Evolutionary conservation across 2,329 filamentous ascomycete species (phyloP).

Genomic region (Grosmannia penicillata): DNA sequence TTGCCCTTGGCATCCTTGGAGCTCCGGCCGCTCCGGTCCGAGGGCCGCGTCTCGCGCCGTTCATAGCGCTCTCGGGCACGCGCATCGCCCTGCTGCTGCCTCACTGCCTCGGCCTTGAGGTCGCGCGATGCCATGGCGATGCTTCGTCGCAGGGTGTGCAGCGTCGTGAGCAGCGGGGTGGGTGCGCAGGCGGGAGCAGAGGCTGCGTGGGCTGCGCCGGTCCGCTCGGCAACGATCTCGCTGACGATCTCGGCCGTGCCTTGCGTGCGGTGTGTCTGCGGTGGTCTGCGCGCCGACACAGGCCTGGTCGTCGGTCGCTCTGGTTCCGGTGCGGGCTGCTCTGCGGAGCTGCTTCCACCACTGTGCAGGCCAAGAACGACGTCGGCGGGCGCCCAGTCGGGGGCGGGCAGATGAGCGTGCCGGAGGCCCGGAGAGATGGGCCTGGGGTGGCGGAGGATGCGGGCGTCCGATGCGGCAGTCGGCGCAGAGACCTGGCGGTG

Average conservation of each 20-base stretch:
- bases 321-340: not conserved
- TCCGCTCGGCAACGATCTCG: conserved; percentile 5
- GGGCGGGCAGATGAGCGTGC: conserved; percentile 15
- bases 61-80: too few species aligned
- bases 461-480: too few species aligned
- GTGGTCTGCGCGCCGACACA: conserved; percentile 7
- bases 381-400: not conserved
- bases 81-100: too few species aligned
- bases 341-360: not conserved
- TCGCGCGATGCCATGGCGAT: too few species aligned
- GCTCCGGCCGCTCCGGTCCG: too few species aligned
- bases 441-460: conserved; percentile 31
- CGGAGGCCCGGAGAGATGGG: conserved; percentile 20
- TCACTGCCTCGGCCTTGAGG: too few species aligned
- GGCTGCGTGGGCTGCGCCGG: conserved; percentile 1
- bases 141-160: too few species aligned
- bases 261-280: conserved; percentile 15
- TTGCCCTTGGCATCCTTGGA: too few species aligned
- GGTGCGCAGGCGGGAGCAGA: not conserved
- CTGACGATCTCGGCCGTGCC: conserved; percentile 11
- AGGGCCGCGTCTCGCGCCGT: too few species aligned
- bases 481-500: too few species aligned
- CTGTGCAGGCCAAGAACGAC: not conserved
- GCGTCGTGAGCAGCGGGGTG: too few species aligned
- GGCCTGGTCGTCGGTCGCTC: too few species aligned